Evolutionary conservation across 768 basidiomycete genomes (phyloP), one percentile per base, ranked within the genome.

Genomic region (Fistulinella prunicolor): DNA sequence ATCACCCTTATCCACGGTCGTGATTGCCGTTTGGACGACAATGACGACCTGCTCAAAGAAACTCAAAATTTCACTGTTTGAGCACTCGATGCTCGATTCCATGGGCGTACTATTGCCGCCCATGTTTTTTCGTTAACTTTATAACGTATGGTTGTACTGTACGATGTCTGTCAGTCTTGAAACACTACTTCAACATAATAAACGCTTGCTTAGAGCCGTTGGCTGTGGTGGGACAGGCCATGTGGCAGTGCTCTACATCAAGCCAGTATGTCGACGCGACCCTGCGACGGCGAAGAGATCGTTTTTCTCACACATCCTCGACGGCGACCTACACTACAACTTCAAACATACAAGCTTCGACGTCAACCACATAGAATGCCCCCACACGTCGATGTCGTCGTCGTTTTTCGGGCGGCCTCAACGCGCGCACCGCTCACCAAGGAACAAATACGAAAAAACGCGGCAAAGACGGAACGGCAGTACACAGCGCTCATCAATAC

Each of bases 1-100:
- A 86, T 69, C 89, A 91, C 58, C 89, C 89, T 0, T 92, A 92
- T 57, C 84, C 86, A 26, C 84, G 88, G 55, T 88, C 64, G 62
- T 58, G 55, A 56, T 43, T 22, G 44, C 42, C 47, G 17, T 23
- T 17, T 12, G 41, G 37, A 17, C 35, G 14, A 29, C 23, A 44
- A 16, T 16, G 46, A 42, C 16, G 42, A n/a, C n/a, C n/a, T n/a
- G n/a, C n/a, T n/a, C n/a, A n/a, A n/a, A n/a, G 40, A 38, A 34
- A 28, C 30, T 51, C 48, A 63, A 64, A 58, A 58, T 21, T 44
- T 22, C n/a, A n/a, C n/a, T n/a, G n/a, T n/a, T n/a, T n/a, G n/a
- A n/a, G n/a, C n/a, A n/a, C n/a, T n/a, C n/a, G n/a, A n/a, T n/a
- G n/a, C n/a, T n/a, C n/a, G n/a, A n/a, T n/a, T n/a, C n/a, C n/a